Conservation (phyloP, 1,139 yeast genomes). For the Suhomyces anneliseae region DNA sequence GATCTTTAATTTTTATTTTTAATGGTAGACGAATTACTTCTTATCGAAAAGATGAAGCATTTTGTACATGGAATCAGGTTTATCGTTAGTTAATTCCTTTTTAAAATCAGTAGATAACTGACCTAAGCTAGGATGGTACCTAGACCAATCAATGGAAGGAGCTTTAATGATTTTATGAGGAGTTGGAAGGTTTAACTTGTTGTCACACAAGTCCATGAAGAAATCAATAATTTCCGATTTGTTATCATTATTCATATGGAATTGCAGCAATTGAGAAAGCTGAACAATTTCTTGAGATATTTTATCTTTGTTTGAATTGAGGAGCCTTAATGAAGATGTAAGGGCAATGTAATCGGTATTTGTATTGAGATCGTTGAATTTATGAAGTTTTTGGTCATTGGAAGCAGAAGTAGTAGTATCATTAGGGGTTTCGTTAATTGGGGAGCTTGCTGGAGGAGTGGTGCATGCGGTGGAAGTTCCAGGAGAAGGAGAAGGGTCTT, state of each 20-base stretch:
- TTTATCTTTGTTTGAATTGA: conserved; percentile 22
- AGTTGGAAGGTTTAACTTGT: conserved; percentile 36
- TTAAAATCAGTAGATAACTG: conserved; percentile 15
- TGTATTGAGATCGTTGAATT: conserved; percentile 19
- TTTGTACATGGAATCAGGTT: conserved; percentile 5
- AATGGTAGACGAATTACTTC: neutral
- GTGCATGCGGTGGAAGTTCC: conserved; percentile 9
- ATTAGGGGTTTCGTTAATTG: neutral
- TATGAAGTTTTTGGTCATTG: neutral
- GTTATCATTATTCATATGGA: conserved; percentile 17
- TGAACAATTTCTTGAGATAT: conserved; percentile 36
- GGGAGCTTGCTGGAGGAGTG: neutral
- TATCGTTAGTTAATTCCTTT: neutral
- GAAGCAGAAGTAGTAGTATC: neutral
- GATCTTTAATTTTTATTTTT: neutral
- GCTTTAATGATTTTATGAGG: conserved; percentile 36
- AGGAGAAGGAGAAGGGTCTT: conserved; percentile 4
- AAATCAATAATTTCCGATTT: conserved; percentile 30
- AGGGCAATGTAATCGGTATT: conserved; percentile 45
- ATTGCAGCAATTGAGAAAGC: conserved; percentile 25
- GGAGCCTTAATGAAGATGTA: conserved; percentile 34
- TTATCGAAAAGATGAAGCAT: conserved; percentile 11
- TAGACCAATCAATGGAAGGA: conserved; percentile 41
- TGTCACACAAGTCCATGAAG: conserved; percentile 30
- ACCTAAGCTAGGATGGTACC: conserved; percentile 23